phyloP scores from a whole-genome alignment of 495 filamentous ascomycete genomes.

The Oleoguttula mirabilis region DNA sequence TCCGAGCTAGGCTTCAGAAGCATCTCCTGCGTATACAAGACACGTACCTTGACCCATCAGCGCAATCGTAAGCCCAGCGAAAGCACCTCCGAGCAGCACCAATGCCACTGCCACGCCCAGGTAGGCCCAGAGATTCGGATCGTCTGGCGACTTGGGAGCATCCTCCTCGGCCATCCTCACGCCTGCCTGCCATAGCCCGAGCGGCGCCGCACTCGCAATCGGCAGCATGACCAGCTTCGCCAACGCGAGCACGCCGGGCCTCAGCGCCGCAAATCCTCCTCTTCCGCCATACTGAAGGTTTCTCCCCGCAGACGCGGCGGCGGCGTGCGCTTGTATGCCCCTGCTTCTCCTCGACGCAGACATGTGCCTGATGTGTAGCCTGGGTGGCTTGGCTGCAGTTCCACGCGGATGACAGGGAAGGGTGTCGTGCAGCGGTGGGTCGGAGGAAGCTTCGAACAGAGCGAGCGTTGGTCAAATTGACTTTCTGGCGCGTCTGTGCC shows the following conservation, averaged over 20 bases:
- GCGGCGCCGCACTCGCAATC: conserved; percentile 10
- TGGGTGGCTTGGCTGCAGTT: no score
- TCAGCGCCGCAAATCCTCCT: conserved; percentile 7
- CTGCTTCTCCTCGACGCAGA: background rate
- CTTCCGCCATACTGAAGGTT: background rate
- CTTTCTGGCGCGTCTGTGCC: no score
- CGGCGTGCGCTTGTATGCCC: background rate
- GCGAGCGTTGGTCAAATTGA: no score
- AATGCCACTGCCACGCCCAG: conserved; percentile 56
- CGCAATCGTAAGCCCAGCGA: conserved; percentile 92
- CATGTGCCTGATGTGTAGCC: no score
- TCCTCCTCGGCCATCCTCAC: conserved; percentile 8
- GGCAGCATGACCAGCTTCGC: conserved; percentile 11
- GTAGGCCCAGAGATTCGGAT: conserved; percentile 58
- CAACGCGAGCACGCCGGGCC: conserved; percentile 9
- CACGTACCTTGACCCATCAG: conserved; percentile 78
- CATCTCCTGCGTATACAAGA: no score
- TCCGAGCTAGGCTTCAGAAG: no score
- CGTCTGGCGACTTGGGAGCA: conserved; percentile 24
- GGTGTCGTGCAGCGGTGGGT: no score
- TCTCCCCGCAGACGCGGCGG: background rate
- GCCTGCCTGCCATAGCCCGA: background rate
- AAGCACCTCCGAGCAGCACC: conserved; percentile 81
- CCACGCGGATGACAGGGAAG: no score
- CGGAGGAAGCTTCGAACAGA: no score